phyloP scores from a whole-genome alignment of 2,329 filamentous ascomycete genomes.

The Colletotrichum sp. region DNA sequence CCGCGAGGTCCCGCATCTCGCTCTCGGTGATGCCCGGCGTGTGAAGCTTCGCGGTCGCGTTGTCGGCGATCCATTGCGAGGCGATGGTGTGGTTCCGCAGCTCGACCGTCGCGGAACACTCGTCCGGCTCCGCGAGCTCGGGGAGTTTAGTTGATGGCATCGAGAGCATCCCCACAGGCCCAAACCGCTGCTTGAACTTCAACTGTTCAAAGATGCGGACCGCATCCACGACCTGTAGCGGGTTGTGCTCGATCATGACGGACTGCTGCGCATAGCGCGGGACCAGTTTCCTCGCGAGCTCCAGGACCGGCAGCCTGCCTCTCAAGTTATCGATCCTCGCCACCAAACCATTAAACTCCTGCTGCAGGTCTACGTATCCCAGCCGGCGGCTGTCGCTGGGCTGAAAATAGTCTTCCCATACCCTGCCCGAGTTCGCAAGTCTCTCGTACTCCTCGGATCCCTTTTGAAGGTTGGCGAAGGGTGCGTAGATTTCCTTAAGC shows the following conservation, averaged over 20 bases:
- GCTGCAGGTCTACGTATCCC: neutral
- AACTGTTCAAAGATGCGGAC: slow-evolving; percentile 16
- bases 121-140: neutral
- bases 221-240: slow-evolving; percentile 9
- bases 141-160: neutral
- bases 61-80: slow-evolving; percentile 24
- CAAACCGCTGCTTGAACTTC: neutral
- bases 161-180: neutral
- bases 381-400: slow-evolving; percentile 13
- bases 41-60: slow-evolving; percentile 11
- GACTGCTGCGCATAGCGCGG: slow-evolving; percentile 26
- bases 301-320: neutral
- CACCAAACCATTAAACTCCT: neutral
- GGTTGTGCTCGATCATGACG: slow-evolving; percentile 26
- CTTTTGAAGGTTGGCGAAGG: neutral
- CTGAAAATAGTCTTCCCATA: slow-evolving; percentile 27
- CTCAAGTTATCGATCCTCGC: slow-evolving; percentile 10
- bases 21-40: slow-evolving; percentile 19
- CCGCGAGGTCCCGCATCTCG: slow-evolving; percentile 17
- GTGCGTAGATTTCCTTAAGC: slow-evolving; percentile 10
- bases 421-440: slow-evolving; percentile 23
- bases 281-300: slow-evolving; percentile 13
- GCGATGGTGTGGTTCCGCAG: slow-evolving; percentile 26
- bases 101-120: slow-evolving; percentile 2
- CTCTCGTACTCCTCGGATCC: slow-evolving; percentile 20